Percentiles rank a stretch among this genome's conserved stretches.
Conservation (phyloP, 345 rosid genomes). For the Adansonia digitata region DNA sequence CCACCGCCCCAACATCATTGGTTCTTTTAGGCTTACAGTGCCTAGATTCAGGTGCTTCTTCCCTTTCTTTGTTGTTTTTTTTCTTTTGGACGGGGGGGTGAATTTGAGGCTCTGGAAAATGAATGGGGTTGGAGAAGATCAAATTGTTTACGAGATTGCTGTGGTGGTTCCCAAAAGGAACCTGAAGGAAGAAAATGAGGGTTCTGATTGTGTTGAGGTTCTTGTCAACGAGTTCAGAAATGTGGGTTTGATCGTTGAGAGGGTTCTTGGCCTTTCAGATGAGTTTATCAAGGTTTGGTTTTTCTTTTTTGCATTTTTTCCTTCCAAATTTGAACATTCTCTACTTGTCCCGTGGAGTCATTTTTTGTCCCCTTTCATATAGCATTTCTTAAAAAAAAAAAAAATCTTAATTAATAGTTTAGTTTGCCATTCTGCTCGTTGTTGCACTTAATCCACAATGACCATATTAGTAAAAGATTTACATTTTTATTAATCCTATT, state of each 20-base stretch:
- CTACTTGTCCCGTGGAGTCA: neutral
- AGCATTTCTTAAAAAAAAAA: neutral
- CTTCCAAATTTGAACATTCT: constrained; percentile 5
- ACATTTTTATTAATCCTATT: neutral
- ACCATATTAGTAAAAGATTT: neutral
- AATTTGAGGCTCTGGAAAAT: constrained; percentile 28
- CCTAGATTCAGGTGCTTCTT: constrained; percentile 5
- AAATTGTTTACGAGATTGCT: constrained; percentile 56
- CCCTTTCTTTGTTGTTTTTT: constrained; percentile 7
- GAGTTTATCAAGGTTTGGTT: constrained; percentile 68
- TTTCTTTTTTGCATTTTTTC: neutral
- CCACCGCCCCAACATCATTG: neutral
- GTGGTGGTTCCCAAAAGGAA: constrained; percentile 62
- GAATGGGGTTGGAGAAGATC: constrained; percentile 49
- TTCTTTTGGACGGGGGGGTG: constrained; percentile 12
- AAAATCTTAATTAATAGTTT: neutral
- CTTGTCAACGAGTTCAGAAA: constrained; percentile 54
- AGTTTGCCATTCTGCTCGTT: neutral
- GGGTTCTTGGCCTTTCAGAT: constrained; percentile 62
- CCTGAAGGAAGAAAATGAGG: constrained; percentile 33
- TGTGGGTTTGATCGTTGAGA: constrained; percentile 59
- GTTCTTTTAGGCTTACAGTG: constrained; percentile 1
- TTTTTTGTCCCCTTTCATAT: neutral
- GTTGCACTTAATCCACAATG: neutral
- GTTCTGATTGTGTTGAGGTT: constrained; percentile 54